Evolutionary conservation across 306 rosid species (phyloP).

Genomic region (Mimosa bimucronata): DNA sequence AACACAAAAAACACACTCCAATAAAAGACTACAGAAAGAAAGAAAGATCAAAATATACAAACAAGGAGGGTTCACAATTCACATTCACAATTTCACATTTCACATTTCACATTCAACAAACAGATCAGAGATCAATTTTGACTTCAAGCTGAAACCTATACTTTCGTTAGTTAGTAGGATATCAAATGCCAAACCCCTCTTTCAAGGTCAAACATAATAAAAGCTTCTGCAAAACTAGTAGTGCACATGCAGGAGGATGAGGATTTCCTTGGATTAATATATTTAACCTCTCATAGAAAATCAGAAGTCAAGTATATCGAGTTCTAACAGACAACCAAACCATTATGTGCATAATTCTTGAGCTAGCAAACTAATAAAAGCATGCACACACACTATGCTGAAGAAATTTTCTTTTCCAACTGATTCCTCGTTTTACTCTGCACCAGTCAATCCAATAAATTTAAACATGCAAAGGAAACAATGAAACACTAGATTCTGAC

Average conservation of each 20-base stretch:
- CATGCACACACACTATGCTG: background rate
- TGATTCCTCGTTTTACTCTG: background rate
- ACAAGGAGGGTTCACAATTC: no score
- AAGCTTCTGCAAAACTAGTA: background rate
- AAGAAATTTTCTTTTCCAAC: slow-evolving; percentile 1
- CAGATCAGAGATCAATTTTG: no score
- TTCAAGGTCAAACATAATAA: background rate
- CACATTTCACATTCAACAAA: no score
- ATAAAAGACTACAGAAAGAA: no score
- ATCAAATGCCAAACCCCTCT: background rate
- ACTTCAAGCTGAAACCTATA: no score
- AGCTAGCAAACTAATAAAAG: background rate
- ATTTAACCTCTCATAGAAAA: background rate
- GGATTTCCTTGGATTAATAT: slow-evolving; percentile 1
- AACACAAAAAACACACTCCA: no score
- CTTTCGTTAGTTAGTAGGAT: slow-evolving; percentile 4
- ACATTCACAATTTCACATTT: no score
- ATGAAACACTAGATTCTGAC: slow-evolving; percentile 46
- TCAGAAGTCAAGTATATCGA: background rate
- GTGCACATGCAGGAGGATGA: slow-evolving; percentile 9
- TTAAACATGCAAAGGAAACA: background rate
- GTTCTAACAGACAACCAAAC: background rate
- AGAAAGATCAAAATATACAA: no score
- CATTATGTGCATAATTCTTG: background rate
- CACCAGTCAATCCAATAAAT: slow-evolving; percentile 10